These are phyloP conservation scores for Colletotrichum nymphaeae DNA, from an alignment of 2,329 filamentous ascomycete genomes.

Conservation along the genomic window DNA sequence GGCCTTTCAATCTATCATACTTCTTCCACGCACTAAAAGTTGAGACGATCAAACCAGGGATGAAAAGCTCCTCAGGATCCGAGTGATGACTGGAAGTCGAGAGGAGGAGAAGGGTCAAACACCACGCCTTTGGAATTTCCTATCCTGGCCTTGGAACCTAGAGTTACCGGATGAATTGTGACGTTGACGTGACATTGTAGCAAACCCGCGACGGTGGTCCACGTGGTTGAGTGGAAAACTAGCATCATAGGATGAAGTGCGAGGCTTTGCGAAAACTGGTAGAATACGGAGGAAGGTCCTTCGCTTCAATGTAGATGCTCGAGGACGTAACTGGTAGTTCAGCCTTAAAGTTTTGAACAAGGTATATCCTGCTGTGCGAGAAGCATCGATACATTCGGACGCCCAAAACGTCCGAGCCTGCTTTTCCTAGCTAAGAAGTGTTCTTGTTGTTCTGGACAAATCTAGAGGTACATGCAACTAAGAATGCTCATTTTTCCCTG, in stretches of 20 bases:
- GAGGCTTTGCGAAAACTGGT: background rate
- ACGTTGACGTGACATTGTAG: background rate
- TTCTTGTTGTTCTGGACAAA: background rate
- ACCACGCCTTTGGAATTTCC: background rate
- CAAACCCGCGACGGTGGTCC: background rate
- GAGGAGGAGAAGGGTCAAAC: background rate
- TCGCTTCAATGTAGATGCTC: background rate
- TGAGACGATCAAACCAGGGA: constrained; percentile 8
- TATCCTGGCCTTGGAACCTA: background rate
- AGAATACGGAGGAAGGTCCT: background rate
- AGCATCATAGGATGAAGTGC: background rate
- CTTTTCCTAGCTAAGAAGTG: background rate
- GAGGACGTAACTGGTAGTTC: background rate
- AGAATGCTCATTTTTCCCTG: background rate
- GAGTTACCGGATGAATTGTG: background rate
- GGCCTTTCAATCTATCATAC: background rate
- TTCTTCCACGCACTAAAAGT: background rate
- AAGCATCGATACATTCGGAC: background rate
- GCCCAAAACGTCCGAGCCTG: background rate
- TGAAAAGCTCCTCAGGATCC: background rate
- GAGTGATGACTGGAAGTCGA: too few relatives aligned
- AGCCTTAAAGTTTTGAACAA: background rate
- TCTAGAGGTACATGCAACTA: background rate
- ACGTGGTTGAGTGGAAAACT: background rate
- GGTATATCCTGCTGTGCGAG: background rate